phyloP scores from a whole-genome alignment of 305 asterid species.

The Fraxinus xanthoxyloides region DNA sequence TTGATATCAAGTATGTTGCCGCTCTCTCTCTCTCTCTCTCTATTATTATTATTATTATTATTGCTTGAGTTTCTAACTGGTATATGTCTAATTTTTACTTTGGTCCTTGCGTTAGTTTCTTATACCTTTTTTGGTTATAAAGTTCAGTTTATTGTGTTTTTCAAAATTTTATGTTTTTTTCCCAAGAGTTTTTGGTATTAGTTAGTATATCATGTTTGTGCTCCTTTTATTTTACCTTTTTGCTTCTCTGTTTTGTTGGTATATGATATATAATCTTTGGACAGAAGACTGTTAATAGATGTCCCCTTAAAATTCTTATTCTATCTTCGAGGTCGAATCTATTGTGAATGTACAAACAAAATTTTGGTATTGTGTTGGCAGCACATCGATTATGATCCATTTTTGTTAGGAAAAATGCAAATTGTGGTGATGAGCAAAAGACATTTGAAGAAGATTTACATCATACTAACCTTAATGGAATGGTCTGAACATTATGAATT shows the following conservation, averaged over 20 bases:
- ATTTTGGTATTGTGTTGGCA: too few relatives aligned
- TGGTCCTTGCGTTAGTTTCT: conserved; percentile 15
- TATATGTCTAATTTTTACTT: conserved; percentile 1
- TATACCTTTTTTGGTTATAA: background rate
- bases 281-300: background rate
- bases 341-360: too few relatives aligned
- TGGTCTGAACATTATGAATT: background rate
- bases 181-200: background rate
- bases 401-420: background rate
- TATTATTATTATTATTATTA: background rate
- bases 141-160: background rate
- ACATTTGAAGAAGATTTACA: background rate
- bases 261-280: background rate
- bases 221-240: background rate
- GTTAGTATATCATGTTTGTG: background rate
- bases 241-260: background rate
- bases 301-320: too few relatives aligned
- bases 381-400: background rate
- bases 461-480: background rate
- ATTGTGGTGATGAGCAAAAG: background rate
- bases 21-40: background rate
- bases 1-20: conserved; percentile 54
- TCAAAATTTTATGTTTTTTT: background rate
- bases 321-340: background rate
- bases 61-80: background rate